These are phyloP conservation scores for Calendula officinalis DNA, from an alignment of 129 eudicot genomes.

Conservation along the genomic window DNA sequence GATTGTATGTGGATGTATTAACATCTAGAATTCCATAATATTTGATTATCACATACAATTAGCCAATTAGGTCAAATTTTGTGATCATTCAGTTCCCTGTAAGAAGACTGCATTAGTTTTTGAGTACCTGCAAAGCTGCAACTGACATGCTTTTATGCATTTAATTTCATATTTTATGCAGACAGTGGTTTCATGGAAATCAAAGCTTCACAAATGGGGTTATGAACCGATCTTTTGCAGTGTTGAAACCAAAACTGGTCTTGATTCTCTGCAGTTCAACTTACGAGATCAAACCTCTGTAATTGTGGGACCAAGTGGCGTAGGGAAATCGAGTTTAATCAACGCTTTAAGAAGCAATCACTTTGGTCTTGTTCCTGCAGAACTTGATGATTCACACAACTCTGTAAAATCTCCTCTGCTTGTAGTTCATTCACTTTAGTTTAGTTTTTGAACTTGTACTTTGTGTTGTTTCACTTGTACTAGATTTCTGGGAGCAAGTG, in stretches of 20 bases:
- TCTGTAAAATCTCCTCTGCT: constrained; percentile 40
- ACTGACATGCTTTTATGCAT: constrained; percentile 1
- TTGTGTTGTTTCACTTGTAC: constrained; percentile 21
- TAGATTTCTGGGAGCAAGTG: constrained; percentile 89
- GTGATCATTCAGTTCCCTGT: constrained; percentile 7
- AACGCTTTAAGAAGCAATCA: constrained; percentile 68
- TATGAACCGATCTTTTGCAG: constrained; percentile 81
- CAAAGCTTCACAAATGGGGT: constrained; percentile 86
- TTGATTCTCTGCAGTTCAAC: constrained; percentile 62
- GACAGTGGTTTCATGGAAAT: constrained; percentile 65
- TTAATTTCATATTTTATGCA: constrained; percentile 32
- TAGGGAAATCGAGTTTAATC: constrained; percentile 93
- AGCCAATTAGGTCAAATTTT: constrained; percentile 7
- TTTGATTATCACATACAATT: background rate
- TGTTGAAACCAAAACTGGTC: constrained; percentile 65
- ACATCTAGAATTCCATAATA: background rate
- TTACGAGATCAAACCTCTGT: constrained; percentile 81
- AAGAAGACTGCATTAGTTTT: constrained; percentile 6
- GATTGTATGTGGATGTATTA: background rate
- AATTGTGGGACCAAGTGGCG: constrained; percentile 98
- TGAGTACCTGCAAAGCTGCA: background rate
- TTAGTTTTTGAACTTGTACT: constrained; percentile 1
- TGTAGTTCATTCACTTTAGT: constrained; percentile 2
- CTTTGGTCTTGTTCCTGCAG: constrained; percentile 31
- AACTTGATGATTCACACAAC: constrained; percentile 49